Percentiles rank a stretch among this genome's conserved stretches.
phyloP scores from a whole-genome alignment of 2,329 filamentous ascomycete species.

The Fusarium continuum region DNA sequence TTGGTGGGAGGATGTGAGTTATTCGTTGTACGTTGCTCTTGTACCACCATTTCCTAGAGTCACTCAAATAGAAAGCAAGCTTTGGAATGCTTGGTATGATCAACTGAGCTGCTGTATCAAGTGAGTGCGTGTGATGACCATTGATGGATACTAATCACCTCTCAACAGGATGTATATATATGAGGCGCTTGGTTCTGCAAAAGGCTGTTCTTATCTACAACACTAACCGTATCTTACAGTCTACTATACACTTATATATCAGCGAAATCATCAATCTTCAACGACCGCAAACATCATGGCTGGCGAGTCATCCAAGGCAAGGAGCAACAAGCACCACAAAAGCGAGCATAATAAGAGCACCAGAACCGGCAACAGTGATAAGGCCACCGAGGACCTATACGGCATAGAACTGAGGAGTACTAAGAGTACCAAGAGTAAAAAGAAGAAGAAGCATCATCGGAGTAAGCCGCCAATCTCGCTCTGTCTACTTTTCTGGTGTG shows the following conservation, averaged over 20 bases:
- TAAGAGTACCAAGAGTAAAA: conserved; percentile 5
- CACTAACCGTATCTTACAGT: background rate
- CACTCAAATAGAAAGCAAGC: conserved; percentile 40
- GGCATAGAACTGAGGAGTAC: background rate
- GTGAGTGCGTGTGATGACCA: conserved; percentile 9
- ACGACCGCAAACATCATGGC: background rate
- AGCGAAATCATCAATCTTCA: background rate
- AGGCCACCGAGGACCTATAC: background rate
- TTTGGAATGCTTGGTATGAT: conserved; percentile 31
- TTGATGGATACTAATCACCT: conserved; percentile 13
- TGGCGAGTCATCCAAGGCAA: background rate
- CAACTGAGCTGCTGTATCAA: conserved; percentile 9
- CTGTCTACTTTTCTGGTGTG: background rate
- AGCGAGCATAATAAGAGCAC: background rate
- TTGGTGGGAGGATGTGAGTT: conserved; percentile 29
- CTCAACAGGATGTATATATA: conserved; percentile 12
- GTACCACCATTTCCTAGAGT: conserved; percentile 45
- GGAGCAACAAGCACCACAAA: conserved; percentile 6
- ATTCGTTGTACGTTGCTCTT: conserved; percentile 43
- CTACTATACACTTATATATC: background rate
- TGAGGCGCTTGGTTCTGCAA: background rate
- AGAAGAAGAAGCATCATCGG: background rate
- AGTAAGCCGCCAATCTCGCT: background rate
- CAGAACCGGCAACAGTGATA: background rate
- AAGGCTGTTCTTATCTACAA: background rate